Conservation (phyloP, 768 basidiomycete genomes). For the Kwoniella dendrophila region DNA sequence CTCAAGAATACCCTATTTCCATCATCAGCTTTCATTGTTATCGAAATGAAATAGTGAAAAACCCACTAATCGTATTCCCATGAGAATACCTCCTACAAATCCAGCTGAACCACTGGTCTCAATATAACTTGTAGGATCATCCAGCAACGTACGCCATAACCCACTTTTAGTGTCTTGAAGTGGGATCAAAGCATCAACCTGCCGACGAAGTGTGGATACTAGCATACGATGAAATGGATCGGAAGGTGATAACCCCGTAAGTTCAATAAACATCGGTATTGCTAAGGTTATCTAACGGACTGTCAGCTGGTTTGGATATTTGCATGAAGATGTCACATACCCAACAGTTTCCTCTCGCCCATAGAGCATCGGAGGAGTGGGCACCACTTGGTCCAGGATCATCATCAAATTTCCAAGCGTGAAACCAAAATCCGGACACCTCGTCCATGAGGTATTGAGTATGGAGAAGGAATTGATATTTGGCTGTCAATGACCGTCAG, state of each 20-base stretch:
- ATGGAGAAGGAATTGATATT: constrained; percentile 52
- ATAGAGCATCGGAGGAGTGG: constrained; percentile 58
- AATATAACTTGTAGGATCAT: constrained; percentile 61
- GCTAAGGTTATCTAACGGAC: constrained; percentile 30
- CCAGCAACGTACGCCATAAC: constrained; percentile 64
- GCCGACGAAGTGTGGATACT: constrained; percentile 59
- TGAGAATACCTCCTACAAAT: constrained; percentile 43
- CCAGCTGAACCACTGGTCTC: constrained; percentile 57
- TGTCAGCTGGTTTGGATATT: neutral
- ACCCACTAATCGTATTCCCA: constrained; percentile 30
- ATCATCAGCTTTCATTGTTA: neutral
- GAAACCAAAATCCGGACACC: constrained; percentile 51
- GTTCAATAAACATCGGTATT: constrained; percentile 38
- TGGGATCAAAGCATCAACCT: constrained; percentile 61
- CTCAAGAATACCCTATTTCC: constrained; percentile 23
- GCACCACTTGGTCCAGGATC: constrained; percentile 27
- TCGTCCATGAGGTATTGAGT: constrained; percentile 52
- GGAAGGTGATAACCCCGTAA: constrained; percentile 52
- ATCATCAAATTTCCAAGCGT: constrained; percentile 50
- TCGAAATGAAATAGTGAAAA: no score
- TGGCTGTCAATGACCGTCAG: constrained; percentile 29
- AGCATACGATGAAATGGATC: constrained; percentile 61
- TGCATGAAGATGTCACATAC: neutral
- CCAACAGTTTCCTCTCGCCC: constrained; percentile 66
- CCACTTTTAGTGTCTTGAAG: constrained; percentile 60